phyloP scores from a whole-genome alignment of 106 monocot species.

The Narthecium ossifragum region DNA sequence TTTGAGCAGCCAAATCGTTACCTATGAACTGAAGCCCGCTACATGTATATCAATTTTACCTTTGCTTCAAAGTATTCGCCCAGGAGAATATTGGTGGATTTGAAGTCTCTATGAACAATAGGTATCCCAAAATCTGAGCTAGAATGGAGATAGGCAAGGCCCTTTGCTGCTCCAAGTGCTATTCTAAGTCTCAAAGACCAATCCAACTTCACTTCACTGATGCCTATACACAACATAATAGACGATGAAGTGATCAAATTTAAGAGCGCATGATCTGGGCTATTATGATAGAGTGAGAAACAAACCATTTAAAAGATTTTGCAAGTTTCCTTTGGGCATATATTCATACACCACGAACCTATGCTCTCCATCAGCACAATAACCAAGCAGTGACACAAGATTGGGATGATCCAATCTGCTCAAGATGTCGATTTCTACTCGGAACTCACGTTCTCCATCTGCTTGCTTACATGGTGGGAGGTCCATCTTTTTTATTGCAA shows the following conservation, averaged over 20 bases:
- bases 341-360: constrained; percentile 84
- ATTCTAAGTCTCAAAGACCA: constrained; percentile 67
- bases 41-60: constrained; percentile 30
- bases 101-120: constrained; percentile 81
- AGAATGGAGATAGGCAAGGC: constrained; percentile 80
- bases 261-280: background rate
- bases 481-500: constrained; percentile 89
- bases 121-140: constrained; percentile 56
- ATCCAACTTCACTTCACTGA: constrained; percentile 55
- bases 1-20: no score
- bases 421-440: constrained; percentile 83
- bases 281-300: background rate
- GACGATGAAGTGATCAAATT: background rate
- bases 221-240: constrained; percentile 18
- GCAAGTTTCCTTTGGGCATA: constrained; percentile 77
- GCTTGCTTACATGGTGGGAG: constrained; percentile 49
- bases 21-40: no score
- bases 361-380: constrained; percentile 84
- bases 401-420: constrained; percentile 66
- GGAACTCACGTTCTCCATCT: constrained; percentile 84
- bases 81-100: constrained; percentile 87
- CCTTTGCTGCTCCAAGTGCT: constrained; percentile 81
- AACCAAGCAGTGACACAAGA: constrained; percentile 77
- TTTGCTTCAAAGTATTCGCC: constrained; percentile 60
- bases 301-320: constrained; percentile 65